Evolutionary conservation across 2,329 filamentous ascomycete genomes (phyloP).

Genomic region (Beauveria bassiana): DNA sequence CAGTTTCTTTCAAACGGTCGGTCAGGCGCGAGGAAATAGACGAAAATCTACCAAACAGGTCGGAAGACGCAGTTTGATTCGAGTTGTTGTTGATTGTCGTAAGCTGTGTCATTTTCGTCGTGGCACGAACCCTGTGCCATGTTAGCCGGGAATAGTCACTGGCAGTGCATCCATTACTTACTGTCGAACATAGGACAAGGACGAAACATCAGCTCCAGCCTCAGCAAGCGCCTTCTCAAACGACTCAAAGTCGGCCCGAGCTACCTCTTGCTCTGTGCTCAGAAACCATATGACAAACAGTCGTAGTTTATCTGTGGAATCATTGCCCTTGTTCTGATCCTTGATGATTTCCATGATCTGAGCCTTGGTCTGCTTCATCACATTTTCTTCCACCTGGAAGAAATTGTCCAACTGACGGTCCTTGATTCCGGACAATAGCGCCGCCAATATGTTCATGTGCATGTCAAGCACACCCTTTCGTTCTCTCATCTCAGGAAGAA

Average conservation of each 20-base stretch:
- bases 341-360: conserved; percentile 85
- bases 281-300: conserved; percentile 97
- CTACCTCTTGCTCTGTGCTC: conserved; percentile 84
- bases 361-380: conserved; percentile 82
- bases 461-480: conserved; percentile 91
- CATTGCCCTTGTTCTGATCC: conserved; percentile 70
- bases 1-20: conserved; percentile 85
- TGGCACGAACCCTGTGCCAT: conserved; percentile 65
- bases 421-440: conserved; percentile 71
- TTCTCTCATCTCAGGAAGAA: conserved; percentile 85
- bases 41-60: conserved; percentile 89
- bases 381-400: conserved; percentile 89
- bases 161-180: conserved; percentile 33
- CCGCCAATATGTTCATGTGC: conserved; percentile 97
- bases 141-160: conserved; percentile 16
- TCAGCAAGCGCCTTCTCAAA: conserved; percentile 78
- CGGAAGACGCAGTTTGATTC: conserved; percentile 56
- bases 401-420: conserved; percentile 92
- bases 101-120: conserved; percentile 97
- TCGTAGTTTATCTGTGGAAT: conserved; percentile 81
- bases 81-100: conserved; percentile 75
- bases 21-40: conserved; percentile 87
- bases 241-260: conserved; percentile 70
- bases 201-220: conserved; percentile 67
- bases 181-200: conserved; percentile 81